A percentile compares a stretch with the other conserved stretches of the same genome.
These are phyloP conservation scores for Venturia nashicola DNA, from an alignment of 2,329 filamentous ascomycete genomes.

Conservation along the genomic window DNA sequence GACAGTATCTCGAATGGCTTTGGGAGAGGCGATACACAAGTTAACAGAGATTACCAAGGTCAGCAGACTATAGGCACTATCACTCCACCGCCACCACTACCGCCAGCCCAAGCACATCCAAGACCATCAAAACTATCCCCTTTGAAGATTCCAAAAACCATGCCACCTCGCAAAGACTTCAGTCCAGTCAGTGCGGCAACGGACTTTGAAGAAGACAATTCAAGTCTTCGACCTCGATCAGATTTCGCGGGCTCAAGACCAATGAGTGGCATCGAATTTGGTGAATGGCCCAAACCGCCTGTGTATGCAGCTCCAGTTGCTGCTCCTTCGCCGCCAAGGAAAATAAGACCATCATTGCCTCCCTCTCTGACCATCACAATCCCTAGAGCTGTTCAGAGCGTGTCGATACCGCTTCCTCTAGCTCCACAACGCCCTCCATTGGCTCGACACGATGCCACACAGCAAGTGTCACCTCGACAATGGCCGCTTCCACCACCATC, in stretches of 20 bases:
- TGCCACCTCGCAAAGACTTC: background rate
- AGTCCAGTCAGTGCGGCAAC: background rate
- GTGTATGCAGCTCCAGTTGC: background rate
- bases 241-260: background rate
- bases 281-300: background rate
- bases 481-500: background rate
- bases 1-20: no score
- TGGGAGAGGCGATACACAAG: background rate
- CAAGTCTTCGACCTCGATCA: background rate
- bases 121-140: background rate
- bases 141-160: background rate
- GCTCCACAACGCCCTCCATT: background rate
- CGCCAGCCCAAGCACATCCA: background rate
- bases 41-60: background rate
- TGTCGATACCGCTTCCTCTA: background rate
- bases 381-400: background rate
- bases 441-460: background rate
- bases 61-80: background rate
- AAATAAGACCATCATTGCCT: background rate
- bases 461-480: background rate
- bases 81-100: background rate
- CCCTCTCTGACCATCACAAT: background rate
- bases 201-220: background rate
- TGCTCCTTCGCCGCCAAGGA: background rate
- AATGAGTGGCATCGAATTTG: background rate